Evolutionary conservation across 2,329 filamentous ascomycete genomes (phyloP).

Genomic region (Diaporthe caulivora): DNA sequence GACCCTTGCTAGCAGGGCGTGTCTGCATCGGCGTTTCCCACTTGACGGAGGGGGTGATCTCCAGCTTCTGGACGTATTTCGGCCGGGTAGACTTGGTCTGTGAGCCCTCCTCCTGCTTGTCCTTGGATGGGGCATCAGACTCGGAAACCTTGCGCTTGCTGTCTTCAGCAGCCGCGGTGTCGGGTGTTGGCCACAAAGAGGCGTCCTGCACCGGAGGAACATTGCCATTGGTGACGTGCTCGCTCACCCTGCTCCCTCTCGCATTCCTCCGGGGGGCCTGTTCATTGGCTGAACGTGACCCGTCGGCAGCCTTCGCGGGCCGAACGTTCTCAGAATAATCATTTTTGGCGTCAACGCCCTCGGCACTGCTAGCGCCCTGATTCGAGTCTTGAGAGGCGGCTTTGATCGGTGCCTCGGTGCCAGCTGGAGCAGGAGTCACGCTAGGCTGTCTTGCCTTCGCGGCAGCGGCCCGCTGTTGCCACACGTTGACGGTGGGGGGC

Average conservation of each 20-base stretch:
- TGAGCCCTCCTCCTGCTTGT: slow-evolving; percentile 64
- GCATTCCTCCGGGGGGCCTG: slow-evolving; percentile 54
- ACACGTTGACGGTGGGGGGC: slow-evolving; percentile 86
- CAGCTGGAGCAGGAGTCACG: slow-evolving; percentile 37
- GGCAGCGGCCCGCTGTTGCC: slow-evolving; percentile 81
- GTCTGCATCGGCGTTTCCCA: slow-evolving; percentile 84
- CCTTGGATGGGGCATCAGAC: slow-evolving; percentile 69
- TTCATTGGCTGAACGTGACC: slow-evolving; percentile 55
- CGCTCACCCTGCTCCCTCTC: slow-evolving; percentile 60
- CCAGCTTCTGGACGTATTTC: slow-evolving; percentile 79
- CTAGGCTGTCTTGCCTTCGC: slow-evolving; percentile 61
- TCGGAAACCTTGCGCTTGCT: slow-evolving; percentile 75
- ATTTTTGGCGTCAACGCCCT: slow-evolving; percentile 32
- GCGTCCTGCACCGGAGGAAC: slow-evolving; percentile 80
- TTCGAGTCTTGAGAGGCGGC: slow-evolving; percentile 41
- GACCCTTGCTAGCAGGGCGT: slow-evolving; percentile 57
- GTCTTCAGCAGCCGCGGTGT: slow-evolving; percentile 76
- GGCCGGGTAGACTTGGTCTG: slow-evolving; percentile 68
- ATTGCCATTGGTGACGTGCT: slow-evolving; percentile 48
- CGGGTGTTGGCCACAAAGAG: slow-evolving; percentile 90
- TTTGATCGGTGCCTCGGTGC: slow-evolving; percentile 34
- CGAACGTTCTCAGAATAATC: slow-evolving; percentile 42
- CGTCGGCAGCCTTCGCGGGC: slow-evolving; percentile 49
- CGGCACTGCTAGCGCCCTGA: slow-evolving; percentile 33
- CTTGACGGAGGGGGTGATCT: slow-evolving; percentile 82